Evolutionary conservation across 306 rosid species (phyloP).

Genomic region (Fagus sylvatica): DNA sequence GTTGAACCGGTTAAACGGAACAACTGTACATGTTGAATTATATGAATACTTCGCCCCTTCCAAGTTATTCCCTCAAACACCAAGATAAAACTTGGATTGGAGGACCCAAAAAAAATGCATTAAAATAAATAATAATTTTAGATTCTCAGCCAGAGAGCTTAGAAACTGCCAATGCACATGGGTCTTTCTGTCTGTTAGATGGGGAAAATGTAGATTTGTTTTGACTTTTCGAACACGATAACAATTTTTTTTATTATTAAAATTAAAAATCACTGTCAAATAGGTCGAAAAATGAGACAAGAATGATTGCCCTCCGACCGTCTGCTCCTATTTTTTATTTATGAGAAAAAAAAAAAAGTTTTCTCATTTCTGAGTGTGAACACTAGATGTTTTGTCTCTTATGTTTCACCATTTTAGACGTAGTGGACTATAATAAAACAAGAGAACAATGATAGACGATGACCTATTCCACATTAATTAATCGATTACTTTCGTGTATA

Average conservation of each 20-base stretch:
- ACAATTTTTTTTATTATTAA: neutral
- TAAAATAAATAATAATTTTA: neutral
- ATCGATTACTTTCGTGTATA: neutral
- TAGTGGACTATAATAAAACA: too few relatives aligned
- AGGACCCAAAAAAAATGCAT: too few relatives aligned
- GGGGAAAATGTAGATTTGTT: slow-evolving; percentile 12
- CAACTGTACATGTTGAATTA: too few relatives aligned
- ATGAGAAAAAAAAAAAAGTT: neutral
- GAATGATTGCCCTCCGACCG: neutral
- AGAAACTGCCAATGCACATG: slow-evolving; percentile 17
- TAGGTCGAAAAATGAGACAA: neutral
- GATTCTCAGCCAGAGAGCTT: slow-evolving; percentile 7
- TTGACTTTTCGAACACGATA: slow-evolving; percentile 15
- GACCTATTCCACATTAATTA: neutral
- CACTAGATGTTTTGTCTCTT: too few relatives aligned
- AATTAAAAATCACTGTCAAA: too few relatives aligned
- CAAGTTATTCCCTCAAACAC: too few relatives aligned
- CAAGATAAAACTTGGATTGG: too few relatives aligned
- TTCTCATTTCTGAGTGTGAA: too few relatives aligned
- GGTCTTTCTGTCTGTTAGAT: slow-evolving; percentile 8
- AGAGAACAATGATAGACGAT: too few relatives aligned
- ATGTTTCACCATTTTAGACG: too few relatives aligned
- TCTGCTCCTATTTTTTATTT: neutral
- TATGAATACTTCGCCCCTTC: too few relatives aligned
- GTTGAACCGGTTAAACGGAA: too few relatives aligned